These are phyloP conservation scores for Aureobasidium musti DNA, from an alignment of 2,329 filamentous ascomycete genomes.

Conservation along the genomic window DNA sequence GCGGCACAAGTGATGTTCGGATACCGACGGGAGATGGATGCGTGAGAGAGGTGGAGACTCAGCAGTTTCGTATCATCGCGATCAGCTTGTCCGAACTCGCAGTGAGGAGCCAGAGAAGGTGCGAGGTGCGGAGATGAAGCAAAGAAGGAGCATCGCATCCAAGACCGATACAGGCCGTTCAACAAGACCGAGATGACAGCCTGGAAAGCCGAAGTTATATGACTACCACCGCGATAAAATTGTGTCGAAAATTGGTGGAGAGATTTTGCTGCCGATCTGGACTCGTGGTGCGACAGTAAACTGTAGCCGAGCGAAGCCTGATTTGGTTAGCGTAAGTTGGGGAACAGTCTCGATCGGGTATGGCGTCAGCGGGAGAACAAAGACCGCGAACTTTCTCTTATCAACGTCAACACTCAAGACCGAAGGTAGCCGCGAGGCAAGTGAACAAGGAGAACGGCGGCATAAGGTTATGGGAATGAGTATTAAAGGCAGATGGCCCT, in stretches of 20 bases:
- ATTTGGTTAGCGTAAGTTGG: not conserved
- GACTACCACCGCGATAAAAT: constrained; percentile 2
- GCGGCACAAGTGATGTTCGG: not conserved
- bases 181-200: constrained; percentile 16
- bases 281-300: constrained; percentile 11
- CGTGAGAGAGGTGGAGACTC: constrained; percentile 11
- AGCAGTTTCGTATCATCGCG: constrained; percentile 8
- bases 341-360: not conserved
- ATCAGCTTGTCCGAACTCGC: constrained; percentile 15
- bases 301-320: constrained; percentile 3
- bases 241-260: constrained; percentile 1
- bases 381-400: constrained; percentile 20
- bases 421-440: constrained; percentile 24
- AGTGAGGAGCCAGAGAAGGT: not conserved
- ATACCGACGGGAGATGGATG: not conserved
- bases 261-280: constrained; percentile 9
- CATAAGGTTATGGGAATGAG: not conserved
- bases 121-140: constrained; percentile 4
- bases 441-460: constrained; percentile 12
- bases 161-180: constrained; percentile 24
- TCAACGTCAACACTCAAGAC: constrained; percentile 24
- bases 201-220: constrained; percentile 18
- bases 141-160: not conserved
- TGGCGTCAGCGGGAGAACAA: not conserved
- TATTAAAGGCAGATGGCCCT: constrained; percentile 26